Evolutionary conservation across 2,329 filamentous ascomycete species (phyloP), one percentile per base, ranked within the genome.

Genomic region (Huntiella abstrusa): DNA sequence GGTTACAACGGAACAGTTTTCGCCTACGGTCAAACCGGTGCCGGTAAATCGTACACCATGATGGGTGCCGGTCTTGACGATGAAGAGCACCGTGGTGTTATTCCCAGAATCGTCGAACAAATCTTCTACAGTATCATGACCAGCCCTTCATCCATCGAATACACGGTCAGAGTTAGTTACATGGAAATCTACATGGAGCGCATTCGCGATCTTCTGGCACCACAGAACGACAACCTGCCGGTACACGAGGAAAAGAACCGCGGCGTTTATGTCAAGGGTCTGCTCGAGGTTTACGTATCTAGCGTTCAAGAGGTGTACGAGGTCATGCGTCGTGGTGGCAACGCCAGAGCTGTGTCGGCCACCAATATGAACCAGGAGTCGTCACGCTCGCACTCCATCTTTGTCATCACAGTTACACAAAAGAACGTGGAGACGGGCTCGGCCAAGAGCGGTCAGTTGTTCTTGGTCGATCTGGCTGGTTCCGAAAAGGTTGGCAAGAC

Each of bases 101-200:
- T 95, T 55, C 91, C 91, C 43, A 81, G 91, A 57, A 96, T 96
- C 55, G 81, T 95, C 54, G 85, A 96, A 64, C 88, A 96, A 66
- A 95, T 96, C 60, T 96, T 96, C 61, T 80, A 83, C 55, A 93
- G 83, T 64, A 96, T 96, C 61, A 71, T 95, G 64, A 77, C 83
- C 16, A 94, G 86, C 55, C 84, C 88, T 38, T 79, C 79, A 56
- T 93, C 84, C 54, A 95, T 96, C 60, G 91, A 96, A 64, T 96
- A 96, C 63, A 96, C 87, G n/a, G 88, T 98, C 45, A 78, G 87
- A 48, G 88, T 96, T 58, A 94, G 86, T 63, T 96, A 96, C 64
- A 95, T 98, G 87, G 91, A 98, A 64, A 96, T 98, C 53, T 98
- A 98, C 69, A 98, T 96, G 91, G 91, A 98, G 67, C 78, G 83